Evolutionary conservation across 129 eudicot species (phyloP), one percentile per base, ranked within the genome.

Genomic region (Helianthus annuus): DNA sequence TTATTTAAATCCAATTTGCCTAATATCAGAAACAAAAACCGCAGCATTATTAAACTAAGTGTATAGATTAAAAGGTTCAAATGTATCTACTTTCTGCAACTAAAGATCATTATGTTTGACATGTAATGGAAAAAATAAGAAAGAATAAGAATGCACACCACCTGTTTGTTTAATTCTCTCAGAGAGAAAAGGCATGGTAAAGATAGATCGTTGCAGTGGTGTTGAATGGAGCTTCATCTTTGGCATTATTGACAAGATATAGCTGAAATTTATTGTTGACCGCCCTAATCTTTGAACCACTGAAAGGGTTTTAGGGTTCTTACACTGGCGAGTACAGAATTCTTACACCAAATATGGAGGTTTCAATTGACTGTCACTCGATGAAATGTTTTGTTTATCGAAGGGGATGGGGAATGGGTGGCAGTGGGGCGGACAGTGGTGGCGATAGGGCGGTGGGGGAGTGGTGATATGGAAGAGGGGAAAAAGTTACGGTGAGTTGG

Each of bases 91-190:
- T 51, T 68, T 7, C 48, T 68, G 73, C 8, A 7, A 48, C 14
- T 49, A 27, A 29, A 48, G 17, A 49, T 48, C 46, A 48, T 17
- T 5, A n/a, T 48, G 27, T 14, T 16, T 40, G 53, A 19, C 52
- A 64, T 9, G 1, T 2, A 40, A 64, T 15, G 13, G 14, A 14
- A 52, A 65, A 27, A 24, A 27, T 1, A 27, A 27, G 1, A 66
- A 16, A 58, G 15, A 42, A 64, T 8, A 73, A 58, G 7, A 38
- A 8, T 1, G 19, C 59, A 68, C 10, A 2, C 14, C 36, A 92
- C 98, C 98, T 87, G 98, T 85, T 83, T 86, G 95, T 74, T 92
- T 89, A 66, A 85, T 83, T 83, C 98, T 86, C 5, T 81, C 79
- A 55, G 69, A 81, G 22, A 86, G 78, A 68, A 56, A 77, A 48